Evolutionary conservation across 495 filamentous ascomycete genomes (phyloP).

Genomic region (Penicillium soppii): DNA sequence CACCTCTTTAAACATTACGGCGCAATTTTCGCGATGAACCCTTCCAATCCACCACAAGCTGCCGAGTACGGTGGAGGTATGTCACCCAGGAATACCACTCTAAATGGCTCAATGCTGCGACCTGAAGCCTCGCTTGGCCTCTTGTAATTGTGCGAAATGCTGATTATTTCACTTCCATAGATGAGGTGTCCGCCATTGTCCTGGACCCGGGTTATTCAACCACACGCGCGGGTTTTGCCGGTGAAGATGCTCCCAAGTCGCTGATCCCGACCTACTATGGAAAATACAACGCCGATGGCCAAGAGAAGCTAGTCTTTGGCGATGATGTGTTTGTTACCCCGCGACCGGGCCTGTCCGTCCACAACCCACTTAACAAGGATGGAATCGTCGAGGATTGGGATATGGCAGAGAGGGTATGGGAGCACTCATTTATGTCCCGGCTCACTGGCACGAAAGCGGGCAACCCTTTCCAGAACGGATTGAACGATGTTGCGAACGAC

Average conservation of each 20-base stretch:
- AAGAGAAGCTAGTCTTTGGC: slow-evolving; percentile 69
- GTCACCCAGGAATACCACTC: slow-evolving; percentile 29
- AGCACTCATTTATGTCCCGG: slow-evolving; percentile 77
- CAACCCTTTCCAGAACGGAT: slow-evolving; percentile 67
- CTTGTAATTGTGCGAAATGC: neutral
- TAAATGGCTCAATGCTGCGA: neutral
- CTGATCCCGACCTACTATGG: slow-evolving; percentile 87
- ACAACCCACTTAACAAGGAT: slow-evolving; percentile 87
- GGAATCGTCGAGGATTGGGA: slow-evolving; percentile 97
- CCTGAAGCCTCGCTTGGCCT: neutral
- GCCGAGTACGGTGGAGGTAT: slow-evolving; percentile 82
- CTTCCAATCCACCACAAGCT: slow-evolving; percentile 56
- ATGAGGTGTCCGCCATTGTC: slow-evolving; percentile 95
- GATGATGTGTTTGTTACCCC: slow-evolving; percentile 83
- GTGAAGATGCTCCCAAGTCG: slow-evolving; percentile 95
- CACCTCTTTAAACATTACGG: neutral
- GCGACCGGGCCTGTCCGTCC: slow-evolving; percentile 70
- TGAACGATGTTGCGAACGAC: slow-evolving; percentile 64
- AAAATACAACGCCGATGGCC: slow-evolving; percentile 52
- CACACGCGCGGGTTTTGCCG: slow-evolving; percentile 92
- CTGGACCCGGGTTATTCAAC: slow-evolving; percentile 91
- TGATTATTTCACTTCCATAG: slow-evolving; percentile 43
- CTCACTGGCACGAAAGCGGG: slow-evolving; percentile 64
- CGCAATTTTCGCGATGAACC: slow-evolving; percentile 36
- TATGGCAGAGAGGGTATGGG: slow-evolving; percentile 83